Conservation (phyloP, 1,139 yeast genomes). For the Hemisphaericaspora subhashii region DNA sequence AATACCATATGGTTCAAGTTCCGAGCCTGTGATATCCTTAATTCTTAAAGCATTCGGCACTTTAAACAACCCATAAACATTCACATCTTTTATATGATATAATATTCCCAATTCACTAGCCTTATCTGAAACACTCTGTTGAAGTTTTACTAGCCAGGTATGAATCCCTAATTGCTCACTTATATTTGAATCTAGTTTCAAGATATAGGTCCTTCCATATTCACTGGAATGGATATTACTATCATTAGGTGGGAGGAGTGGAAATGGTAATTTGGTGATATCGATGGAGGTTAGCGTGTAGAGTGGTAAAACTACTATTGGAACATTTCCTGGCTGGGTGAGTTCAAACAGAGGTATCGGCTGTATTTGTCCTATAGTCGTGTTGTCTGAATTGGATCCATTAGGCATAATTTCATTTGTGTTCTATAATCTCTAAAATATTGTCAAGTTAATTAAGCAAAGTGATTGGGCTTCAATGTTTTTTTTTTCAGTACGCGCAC, state of each 20-base stretch:
- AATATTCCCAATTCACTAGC: slow-evolving; percentile 17
- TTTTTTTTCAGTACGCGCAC: too few species aligned
- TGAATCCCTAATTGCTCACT: background rate
- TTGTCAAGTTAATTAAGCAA: too few species aligned
- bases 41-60: slow-evolving; percentile 4
- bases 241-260: background rate
- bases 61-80: slow-evolving; percentile 19
- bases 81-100: slow-evolving; percentile 16
- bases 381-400: background rate
- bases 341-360: background rate
- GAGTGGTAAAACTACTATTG: background rate
- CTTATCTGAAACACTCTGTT: slow-evolving; percentile 5
- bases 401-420: slow-evolving; percentile 1
- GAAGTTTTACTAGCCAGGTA: slow-evolving; percentile 1
- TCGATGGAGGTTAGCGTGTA: background rate
- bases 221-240: background rate
- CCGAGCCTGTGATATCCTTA: background rate
- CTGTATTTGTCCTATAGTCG: background rate
- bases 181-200: background rate
- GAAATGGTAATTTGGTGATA: background rate
- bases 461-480: too few species aligned
- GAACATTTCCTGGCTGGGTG: background rate
- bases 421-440: too few species aligned
- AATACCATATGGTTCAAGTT: background rate
- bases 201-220: background rate